Conservation (phyloP, 805 yeast species). For the Saccharomycopsis synnaedendra region DNA sequence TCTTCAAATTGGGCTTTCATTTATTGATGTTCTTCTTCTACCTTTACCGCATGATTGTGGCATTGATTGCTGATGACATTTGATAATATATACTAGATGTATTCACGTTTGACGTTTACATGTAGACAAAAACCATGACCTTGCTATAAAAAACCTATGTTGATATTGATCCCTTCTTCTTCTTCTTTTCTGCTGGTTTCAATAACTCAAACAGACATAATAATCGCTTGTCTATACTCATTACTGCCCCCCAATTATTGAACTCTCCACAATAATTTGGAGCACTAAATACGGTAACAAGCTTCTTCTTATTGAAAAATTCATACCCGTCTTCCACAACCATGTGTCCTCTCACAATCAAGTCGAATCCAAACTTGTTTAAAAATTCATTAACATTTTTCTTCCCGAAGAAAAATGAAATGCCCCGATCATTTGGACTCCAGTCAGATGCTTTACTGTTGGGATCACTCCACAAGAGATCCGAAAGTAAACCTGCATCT, state of each 20-base stretch:
- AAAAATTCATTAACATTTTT: constrained; percentile 64
- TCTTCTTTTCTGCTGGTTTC: constrained; percentile 43
- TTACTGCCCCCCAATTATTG: constrained; percentile 70
- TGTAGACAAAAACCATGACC: too few species aligned
- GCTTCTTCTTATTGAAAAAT: constrained; percentile 59
- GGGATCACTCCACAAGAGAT: constrained; percentile 78
- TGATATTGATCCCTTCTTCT: background rate
- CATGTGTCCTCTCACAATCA: constrained; percentile 80
- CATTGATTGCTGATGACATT: constrained; percentile 63
- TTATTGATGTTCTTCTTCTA: constrained; percentile 88
- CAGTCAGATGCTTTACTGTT: constrained; percentile 47
- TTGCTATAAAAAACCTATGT: too few species aligned
- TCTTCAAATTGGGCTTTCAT: constrained; percentile 84
- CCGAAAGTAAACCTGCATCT: constrained; percentile 67
- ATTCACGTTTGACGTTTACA: too few species aligned
- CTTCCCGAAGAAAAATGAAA: constrained; percentile 65
- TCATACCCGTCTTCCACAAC: constrained; percentile 86
- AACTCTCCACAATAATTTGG: constrained; percentile 81
- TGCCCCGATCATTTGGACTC: constrained; percentile 80
- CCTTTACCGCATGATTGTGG: constrained; percentile 92
- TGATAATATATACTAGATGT: constrained; percentile 10
- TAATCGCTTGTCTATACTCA: constrained; percentile 57
- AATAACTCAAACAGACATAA: constrained; percentile 72
- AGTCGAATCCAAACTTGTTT: constrained; percentile 53
- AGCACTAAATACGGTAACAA: constrained; percentile 73